Evolutionary conservation across 768 basidiomycete genomes (phyloP), one percentile per base, ranked within the genome.

Genomic region (Podaxis sp.): DNA sequence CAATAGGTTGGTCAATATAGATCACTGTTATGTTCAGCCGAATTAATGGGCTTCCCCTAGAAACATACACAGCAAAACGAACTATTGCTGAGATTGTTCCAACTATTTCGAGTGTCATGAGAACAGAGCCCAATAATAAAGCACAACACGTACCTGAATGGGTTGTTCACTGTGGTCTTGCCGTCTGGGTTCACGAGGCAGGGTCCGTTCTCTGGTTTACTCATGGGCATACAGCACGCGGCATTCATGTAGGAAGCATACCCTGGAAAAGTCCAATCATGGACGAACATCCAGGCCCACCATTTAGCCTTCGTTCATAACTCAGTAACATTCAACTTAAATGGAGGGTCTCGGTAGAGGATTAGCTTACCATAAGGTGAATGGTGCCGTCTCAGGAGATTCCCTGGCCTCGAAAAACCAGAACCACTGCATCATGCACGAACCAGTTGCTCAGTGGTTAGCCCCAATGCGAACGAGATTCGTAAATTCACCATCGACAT

Each of bases 1-100:
- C 86, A 25, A 85, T 76, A 2, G 86, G 86, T 67, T 87, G 86
- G 63, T 87, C 86, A 61, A 87, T 85, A 70, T 80, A 87, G n/a
- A 87, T 72, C 38, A 86, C 72, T 41, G 13, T 9, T 13, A 2
- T 25, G 17, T 25, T 11, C 36, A 9, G 27, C 60, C 2, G 1
- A 2, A 12, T 24, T 6, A 11, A 46, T 12, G n/a, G 43, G 24
- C 9, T 22, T 19, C 13, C 22, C 50, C 22, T 5, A 3, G 6
- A 13, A n/a, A 53, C 7, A 33, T 5, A 4, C 12, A 17, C 2
- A 17, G 24, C 4, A 68, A 9, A 12, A 56, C 85, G 41, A 54
- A 88, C 88, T 81, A 64, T 89, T 89, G 73, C 82, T 87, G 56
- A 85, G 67, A 57, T 82, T 85, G 67, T 89, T 89, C 89, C 89